phyloP scores from a whole-genome alignment of 768 basidiomycete species.

The Termitomyces sp. region DNA sequence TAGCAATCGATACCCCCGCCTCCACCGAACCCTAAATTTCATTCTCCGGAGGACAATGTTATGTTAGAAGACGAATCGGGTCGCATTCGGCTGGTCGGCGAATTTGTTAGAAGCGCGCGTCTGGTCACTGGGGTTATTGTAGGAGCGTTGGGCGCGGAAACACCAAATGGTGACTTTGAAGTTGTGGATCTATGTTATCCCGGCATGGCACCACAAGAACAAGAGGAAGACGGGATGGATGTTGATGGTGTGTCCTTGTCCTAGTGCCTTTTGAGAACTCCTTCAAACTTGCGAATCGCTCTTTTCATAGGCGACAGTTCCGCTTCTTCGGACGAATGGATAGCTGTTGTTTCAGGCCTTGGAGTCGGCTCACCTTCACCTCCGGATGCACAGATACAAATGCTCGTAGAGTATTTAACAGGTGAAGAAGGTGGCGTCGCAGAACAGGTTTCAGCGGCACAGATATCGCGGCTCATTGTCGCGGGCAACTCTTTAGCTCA shows the following conservation, averaged over 20 bases:
- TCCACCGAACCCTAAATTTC: conserved; percentile 70
- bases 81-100: conserved; percentile 84
- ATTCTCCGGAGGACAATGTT: conserved; percentile 72
- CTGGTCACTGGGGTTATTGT: conserved; percentile 92
- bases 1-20: conserved; percentile 91
- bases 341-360: conserved; percentile 85
- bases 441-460: conserved; percentile 63
- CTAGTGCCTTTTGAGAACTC: background rate
- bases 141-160: conserved; percentile 89
- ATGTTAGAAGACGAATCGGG: conserved; percentile 98
- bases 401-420: conserved; percentile 87
- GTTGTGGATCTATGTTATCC: conserved; percentile 87
- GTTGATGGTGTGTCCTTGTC: conserved; percentile 54
- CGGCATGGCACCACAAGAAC: conserved; percentile 70
- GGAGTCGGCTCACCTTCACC: conserved; percentile 65
- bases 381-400: conserved; percentile 72
- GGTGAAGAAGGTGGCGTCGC: conserved; percentile 76
- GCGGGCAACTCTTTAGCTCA: conserved; percentile 86
- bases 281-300: conserved; percentile 8
- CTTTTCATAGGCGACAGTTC: conserved; percentile 5
- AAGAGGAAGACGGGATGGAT: conserved; percentile 53
- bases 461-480: conserved; percentile 82
- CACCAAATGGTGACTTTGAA: conserved; percentile 86
- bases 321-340: conserved; percentile 61
- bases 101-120: conserved; percentile 52